Percentiles rank a stretch among this genome's conserved stretches.
phyloP scores from a whole-genome alignment of 495 filamentous ascomycete genomes.

The Aspergillus baeticus region DNA sequence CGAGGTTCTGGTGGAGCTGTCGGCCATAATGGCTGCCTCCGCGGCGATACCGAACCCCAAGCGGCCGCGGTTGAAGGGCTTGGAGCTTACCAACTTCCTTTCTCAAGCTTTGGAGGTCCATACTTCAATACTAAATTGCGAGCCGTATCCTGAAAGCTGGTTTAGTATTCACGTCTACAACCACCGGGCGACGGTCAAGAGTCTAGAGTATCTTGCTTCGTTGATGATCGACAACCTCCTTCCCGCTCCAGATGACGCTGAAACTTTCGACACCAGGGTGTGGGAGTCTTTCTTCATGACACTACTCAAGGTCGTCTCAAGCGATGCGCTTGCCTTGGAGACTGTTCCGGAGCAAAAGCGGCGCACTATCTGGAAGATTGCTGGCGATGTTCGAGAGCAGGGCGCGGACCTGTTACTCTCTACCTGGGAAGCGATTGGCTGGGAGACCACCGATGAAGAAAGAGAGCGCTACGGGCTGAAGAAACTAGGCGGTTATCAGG shows the following conservation, averaged over 20 bases:
- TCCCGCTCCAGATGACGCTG: slow-evolving; percentile 87
- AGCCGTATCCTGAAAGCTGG: slow-evolving; percentile 88
- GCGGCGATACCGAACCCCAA: slow-evolving; percentile 60
- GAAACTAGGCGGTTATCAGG: slow-evolving; percentile 93
- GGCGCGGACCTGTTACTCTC: slow-evolving; percentile 80
- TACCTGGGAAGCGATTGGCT: slow-evolving; percentile 96
- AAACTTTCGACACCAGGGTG: slow-evolving; percentile 85
- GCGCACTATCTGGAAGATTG: slow-evolving; percentile 97
- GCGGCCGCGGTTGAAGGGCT: slow-evolving; percentile 60
- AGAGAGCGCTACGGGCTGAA: slow-evolving; percentile 68
- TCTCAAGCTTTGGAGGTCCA: slow-evolving; percentile 72
- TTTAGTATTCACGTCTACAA: slow-evolving; percentile 93
- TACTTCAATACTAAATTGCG: slow-evolving; percentile 83
- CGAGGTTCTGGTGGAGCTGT: slow-evolving; percentile 85
- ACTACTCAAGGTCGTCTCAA: slow-evolving; percentile 84
- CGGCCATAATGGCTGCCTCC: slow-evolving; percentile 79
- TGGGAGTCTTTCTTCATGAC: slow-evolving; percentile 94
- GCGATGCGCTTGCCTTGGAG: slow-evolving; percentile 84
- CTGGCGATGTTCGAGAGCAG: slow-evolving; percentile 89
- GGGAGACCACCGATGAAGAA: slow-evolving; percentile 85
- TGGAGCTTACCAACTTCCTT: slow-evolving; percentile 73
- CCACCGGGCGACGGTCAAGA: slow-evolving; percentile 85
- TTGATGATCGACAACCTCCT: slow-evolving; percentile 77
- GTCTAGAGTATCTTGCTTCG: slow-evolving; percentile 77
- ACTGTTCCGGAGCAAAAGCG: slow-evolving; percentile 97